These are phyloP conservation scores for Vigna hirtella DNA, from an alignment of 306 rosid genomes.

Conservation along the genomic window DNA sequence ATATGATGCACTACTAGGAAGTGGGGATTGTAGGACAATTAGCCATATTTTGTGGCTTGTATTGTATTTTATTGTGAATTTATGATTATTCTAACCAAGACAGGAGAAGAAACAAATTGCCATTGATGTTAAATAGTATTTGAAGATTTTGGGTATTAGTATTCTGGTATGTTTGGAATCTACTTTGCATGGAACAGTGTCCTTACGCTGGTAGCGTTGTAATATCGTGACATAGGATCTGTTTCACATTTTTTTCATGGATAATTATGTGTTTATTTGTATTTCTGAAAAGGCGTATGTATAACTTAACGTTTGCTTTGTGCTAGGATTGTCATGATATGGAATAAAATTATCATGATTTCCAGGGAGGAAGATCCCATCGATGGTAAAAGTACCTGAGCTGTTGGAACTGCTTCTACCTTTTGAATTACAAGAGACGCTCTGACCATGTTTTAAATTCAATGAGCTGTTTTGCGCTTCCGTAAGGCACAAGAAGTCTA, in stretches of 20 bases:
- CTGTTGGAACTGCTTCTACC: background rate
- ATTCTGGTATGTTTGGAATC: background rate
- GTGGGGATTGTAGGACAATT: background rate
- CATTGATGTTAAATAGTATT: background rate
- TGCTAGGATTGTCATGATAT: background rate
- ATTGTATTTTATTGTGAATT: slow-evolving; percentile 13
- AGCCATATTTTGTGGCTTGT: slow-evolving; percentile 1
- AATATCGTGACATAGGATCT: no score
- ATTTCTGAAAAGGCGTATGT: background rate
- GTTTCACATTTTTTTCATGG: no score
- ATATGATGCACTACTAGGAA: slow-evolving; percentile 7
- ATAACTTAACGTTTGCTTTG: background rate
- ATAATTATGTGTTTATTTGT: no score
- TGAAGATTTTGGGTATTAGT: background rate
- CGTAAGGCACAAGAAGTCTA: background rate
- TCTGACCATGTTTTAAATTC: no score
- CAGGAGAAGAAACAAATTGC: background rate
- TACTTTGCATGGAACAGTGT: background rate
- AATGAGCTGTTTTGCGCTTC: background rate
- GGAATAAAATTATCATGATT: background rate
- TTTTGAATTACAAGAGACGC: no score
- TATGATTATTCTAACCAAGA: slow-evolving; percentile 9
- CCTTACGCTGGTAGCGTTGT: background rate
- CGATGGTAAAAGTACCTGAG: background rate
- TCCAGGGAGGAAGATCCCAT: background rate